A percentile compares a stretch with the other conserved stretches of the same genome.
Evolutionary conservation across 805 yeast genomes (phyloP).

Genomic region (Ogataea sp.): DNA sequence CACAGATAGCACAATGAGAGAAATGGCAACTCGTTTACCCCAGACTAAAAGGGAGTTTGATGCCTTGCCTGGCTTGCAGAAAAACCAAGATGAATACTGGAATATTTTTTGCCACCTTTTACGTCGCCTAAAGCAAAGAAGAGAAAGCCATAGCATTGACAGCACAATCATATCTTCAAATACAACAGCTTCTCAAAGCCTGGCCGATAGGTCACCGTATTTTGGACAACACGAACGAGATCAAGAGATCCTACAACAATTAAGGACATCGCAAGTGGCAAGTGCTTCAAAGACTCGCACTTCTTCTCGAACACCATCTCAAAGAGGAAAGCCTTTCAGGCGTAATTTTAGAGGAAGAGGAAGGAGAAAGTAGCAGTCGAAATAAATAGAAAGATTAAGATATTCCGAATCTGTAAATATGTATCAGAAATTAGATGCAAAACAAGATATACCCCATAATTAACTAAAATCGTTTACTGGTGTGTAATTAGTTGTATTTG

Average conservation of each 20-base stretch:
- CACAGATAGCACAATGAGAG: constrained; percentile 35
- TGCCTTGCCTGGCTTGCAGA: constrained; percentile 27
- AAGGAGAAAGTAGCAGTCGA: not conserved
- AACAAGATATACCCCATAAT: too few species aligned
- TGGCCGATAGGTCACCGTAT: constrained; percentile 9
- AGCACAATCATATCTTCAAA: constrained; percentile 10
- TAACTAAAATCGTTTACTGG: too few species aligned
- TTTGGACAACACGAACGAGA: constrained; percentile 3
- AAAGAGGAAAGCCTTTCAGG: too few species aligned
- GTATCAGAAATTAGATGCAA: too few species aligned
- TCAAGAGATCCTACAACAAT: constrained; percentile 8
- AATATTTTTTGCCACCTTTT: constrained; percentile 15
- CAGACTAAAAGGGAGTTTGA: constrained; percentile 38
- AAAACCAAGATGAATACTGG: constrained; percentile 20
- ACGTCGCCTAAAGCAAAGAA: constrained; percentile 13
- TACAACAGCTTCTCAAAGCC: not conserved
- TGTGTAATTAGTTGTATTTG: not conserved
- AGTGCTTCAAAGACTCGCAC: too few species aligned
- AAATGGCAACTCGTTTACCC: constrained; percentile 51
- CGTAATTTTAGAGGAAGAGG: not conserved
- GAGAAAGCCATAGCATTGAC: constrained; percentile 1
- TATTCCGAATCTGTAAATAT: too few species aligned
- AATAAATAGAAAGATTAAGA: too few species aligned
- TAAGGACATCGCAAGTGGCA: constrained; percentile 1
- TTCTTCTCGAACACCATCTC: not conserved